Evolutionary conservation across 2,329 filamentous ascomycete species (phyloP), one percentile per base, ranked within the genome.

Genomic region (Aspergillus quadrilineatus): DNA sequence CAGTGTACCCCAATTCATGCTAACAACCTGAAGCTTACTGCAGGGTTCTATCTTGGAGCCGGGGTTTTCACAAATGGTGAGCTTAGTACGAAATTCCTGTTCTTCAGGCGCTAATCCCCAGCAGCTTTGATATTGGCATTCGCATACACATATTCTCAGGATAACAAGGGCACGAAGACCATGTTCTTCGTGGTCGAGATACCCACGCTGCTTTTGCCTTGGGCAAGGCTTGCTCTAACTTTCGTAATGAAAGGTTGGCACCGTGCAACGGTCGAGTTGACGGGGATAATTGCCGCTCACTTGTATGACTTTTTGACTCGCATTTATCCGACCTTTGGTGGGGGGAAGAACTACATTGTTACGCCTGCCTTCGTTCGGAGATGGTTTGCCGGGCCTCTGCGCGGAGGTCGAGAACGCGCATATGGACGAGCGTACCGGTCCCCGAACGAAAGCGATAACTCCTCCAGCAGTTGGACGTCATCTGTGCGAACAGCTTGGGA

Each of bases 291-390:
- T 43, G 90, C 92, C 10, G 92, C 92, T 4, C 94, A 99, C 72
- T 68, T 94, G 17, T 96, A 91, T 74, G 90, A 97, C 71, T 99
- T 97, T 69, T 74, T 97, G 49, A 91, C 89, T 2, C 84, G 90
- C 48, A 82, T 97, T 42, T 97, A 92, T 80, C 94, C 94, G 4
- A 85, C 89, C 54, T 94, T 94, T 69, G 93, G 92, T 32, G 89
- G 90, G 55, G 94, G 94, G 0, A 80, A 79, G 50, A 96, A 92
- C 68, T 81, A 88, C 48, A 80, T 97, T 36, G 79, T 81, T 12
- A 94, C 92, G 0, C 94, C 94, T 2, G 71, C 73, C 5, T 86
- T 92, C 63, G 75, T 97, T 56, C 85, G 84, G 57, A 81, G 82
- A 53, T 82, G 89, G 63, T 88, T 93, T 57, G 77, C 79, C 57